These are phyloP conservation scores for Arabidopsis suecica DNA, from an alignment of 345 rosid species.

Conservation along the genomic window DNA sequence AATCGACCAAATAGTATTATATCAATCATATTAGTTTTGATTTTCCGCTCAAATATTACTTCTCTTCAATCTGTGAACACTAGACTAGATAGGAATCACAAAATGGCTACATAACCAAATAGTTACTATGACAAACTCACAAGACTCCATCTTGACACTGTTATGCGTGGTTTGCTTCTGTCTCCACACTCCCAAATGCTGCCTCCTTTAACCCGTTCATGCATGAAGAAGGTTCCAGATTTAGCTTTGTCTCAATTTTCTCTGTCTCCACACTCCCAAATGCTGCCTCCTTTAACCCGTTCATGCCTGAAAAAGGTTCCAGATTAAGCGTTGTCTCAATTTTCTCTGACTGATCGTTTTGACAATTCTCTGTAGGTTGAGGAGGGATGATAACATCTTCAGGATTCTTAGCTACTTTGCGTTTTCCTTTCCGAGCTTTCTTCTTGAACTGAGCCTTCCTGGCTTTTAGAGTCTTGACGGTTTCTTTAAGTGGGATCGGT, in stretches of 20 bases:
- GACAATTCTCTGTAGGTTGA: conserved; percentile 34
- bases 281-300: conserved; percentile 44
- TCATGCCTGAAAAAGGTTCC: conserved; percentile 27
- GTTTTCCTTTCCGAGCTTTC: conserved; percentile 50
- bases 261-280: conserved; percentile 47
- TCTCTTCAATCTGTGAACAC: conserved; percentile 9
- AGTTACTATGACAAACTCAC: conserved; percentile 27
- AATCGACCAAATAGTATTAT: conserved; percentile 5
- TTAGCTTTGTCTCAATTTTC: not conserved
- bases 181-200: conserved; percentile 18
- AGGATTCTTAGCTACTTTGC: conserved; percentile 25
- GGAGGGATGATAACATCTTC: conserved; percentile 27
- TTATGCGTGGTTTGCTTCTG: conserved; percentile 48
- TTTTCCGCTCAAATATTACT: conserved; percentile 9
- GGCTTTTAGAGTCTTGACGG: conserved; percentile 54
- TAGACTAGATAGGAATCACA: not conserved
- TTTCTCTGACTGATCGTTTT: conserved; percentile 34
- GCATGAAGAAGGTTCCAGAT: conserved; percentile 24
- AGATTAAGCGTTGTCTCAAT: conserved; percentile 19
- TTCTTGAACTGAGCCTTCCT: conserved; percentile 65
- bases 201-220: not conserved
- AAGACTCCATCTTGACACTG: not conserved
- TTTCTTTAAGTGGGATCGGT: conserved; percentile 45
- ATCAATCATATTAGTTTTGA: not conserved
- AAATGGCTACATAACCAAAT: conserved; percentile 38